Conservation (phyloP, 345 rosid genomes). For the Dimocarpus longan region DNA sequence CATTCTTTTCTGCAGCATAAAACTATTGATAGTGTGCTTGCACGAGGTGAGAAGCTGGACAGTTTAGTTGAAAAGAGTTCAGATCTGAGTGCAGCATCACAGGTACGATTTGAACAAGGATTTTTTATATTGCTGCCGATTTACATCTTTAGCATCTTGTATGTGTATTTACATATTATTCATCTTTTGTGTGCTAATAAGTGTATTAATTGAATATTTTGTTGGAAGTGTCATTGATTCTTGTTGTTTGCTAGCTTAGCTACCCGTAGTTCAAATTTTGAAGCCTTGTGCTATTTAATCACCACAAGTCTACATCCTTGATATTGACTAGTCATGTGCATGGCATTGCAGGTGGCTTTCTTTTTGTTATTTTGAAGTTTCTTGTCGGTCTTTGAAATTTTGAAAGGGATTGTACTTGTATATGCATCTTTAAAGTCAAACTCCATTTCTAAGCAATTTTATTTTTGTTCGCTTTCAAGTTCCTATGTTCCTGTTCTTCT, state of each 20-base stretch:
- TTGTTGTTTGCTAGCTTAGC: neutral
- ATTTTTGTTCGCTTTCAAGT: too few species aligned
- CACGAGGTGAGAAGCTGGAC: conserved; percentile 96
- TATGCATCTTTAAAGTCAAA: too few species aligned
- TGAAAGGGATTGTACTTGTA: neutral
- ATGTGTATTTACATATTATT: neutral
- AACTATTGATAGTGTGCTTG: conserved; percentile 97
- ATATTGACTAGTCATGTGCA: neutral
- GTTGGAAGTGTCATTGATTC: neutral
- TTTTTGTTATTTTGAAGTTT: neutral
- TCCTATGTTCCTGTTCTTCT: too few species aligned
- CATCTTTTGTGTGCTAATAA: neutral
- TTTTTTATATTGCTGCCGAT: neutral
- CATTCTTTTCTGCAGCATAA: conserved; percentile 65
- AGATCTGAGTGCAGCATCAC: conserved; percentile 93
- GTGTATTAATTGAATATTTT: neutral
- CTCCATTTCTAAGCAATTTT: neutral
- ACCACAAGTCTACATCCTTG: neutral
- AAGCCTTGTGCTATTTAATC: neutral
- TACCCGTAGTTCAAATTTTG: neutral
- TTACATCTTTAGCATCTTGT: neutral
- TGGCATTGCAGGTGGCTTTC: neutral
- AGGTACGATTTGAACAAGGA: conserved; percentile 47
- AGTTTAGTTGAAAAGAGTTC: conserved; percentile 98
- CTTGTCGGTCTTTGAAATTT: neutral